Base-by-base conservation (phyloP, 139 green algal genomes). In the Chlamydomonas sp. region DNA sequence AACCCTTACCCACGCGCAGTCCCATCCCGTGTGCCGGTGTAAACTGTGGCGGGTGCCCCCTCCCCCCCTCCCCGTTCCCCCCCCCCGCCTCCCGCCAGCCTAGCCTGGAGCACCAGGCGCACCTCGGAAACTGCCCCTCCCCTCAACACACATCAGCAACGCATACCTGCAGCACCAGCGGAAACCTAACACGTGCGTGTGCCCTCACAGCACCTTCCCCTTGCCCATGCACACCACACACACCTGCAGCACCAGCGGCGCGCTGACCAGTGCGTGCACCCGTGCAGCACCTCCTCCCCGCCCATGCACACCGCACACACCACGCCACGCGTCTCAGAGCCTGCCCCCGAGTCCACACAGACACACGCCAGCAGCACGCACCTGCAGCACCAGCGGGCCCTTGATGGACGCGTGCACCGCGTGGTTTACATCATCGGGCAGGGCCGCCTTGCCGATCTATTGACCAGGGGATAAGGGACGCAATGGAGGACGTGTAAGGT, bases 391-490 rank as follows among this genome's bases (percentile, higher is more conserved):
- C 4, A 89, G 10, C 0, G 91, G 91, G 2, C 91, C 91, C 57
- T 91, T 91, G 57, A 94, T 69, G 6, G 63, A 77, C 20, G 82
- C 80, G 63, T 57, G 83, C 1, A 68, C 61, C 0, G 86, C 68
- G 2, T 87, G 73, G 79, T 91, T 94, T 2, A 92, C 79, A 57
- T 94, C 89, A 66, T 92, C 89, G 14, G 91, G 91, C 64, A 94
- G 85, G 58, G 84, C 80, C 3, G 79, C 79, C 31, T 74, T 73
- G 1, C 83, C 89, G 10, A 89, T 77, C 49, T 85, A 67, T 49
- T 49, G 31, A 49, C 31, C 31, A 0, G 31, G 31, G 2, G 5
- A 7, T 18, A 61, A 63, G 74, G n/a, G 49, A 78, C 18, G 14
- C 14, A 31, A 77, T 9, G 17, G 6, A 9, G 71, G 18, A 6